Percentiles rank a stretch among this genome's conserved stretches.
Evolutionary conservation across 2,329 filamentous ascomycete genomes (phyloP).

Genomic region (Alternaria viburni): DNA sequence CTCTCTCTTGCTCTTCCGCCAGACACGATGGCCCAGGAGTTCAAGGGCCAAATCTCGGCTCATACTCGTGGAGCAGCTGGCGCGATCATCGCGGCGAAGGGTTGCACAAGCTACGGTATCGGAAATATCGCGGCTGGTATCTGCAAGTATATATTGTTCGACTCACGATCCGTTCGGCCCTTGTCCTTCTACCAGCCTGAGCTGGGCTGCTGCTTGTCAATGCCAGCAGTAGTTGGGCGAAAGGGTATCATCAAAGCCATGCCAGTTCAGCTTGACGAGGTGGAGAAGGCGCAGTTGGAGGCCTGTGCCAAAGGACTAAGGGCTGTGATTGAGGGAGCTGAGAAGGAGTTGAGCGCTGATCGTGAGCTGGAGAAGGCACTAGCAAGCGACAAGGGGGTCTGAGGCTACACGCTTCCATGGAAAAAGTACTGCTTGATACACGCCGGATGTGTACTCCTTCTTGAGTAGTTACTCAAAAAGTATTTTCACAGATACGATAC

Average conservation of each 20-base stretch:
- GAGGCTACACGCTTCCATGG: neutral
- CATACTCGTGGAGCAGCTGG: slow-evolving; percentile 57
- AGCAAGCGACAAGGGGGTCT: slow-evolving; percentile 24
- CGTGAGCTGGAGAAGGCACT: slow-evolving; percentile 34
- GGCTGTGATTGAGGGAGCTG: slow-evolving; percentile 46
- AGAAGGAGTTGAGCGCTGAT: slow-evolving; percentile 43
- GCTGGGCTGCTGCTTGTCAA: slow-evolving; percentile 57
- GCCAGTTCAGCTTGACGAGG: slow-evolving; percentile 43
- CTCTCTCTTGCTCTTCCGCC: slow-evolving; percentile 45
- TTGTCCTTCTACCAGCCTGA: slow-evolving; percentile 59
- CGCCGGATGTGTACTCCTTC: neutral
- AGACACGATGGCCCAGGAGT: slow-evolving; percentile 23
- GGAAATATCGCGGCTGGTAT: slow-evolving; percentile 57
- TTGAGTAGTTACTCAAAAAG: neutral
- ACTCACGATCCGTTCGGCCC: slow-evolving; percentile 55
- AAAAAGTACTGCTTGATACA: neutral
- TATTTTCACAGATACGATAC: neutral
- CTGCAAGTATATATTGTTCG: slow-evolving; percentile 59
- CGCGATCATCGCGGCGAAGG: slow-evolving; percentile 58
- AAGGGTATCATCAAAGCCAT: slow-evolving; percentile 54
- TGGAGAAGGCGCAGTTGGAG: slow-evolving; percentile 41
- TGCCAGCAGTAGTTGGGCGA: slow-evolving; percentile 58
- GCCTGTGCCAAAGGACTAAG: slow-evolving; percentile 46
- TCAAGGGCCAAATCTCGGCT: slow-evolving; percentile 48
- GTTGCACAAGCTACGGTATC: slow-evolving; percentile 59